phyloP scores from a whole-genome alignment of 108 stramenopile species.

The Skeletonema tropicum region DNA sequence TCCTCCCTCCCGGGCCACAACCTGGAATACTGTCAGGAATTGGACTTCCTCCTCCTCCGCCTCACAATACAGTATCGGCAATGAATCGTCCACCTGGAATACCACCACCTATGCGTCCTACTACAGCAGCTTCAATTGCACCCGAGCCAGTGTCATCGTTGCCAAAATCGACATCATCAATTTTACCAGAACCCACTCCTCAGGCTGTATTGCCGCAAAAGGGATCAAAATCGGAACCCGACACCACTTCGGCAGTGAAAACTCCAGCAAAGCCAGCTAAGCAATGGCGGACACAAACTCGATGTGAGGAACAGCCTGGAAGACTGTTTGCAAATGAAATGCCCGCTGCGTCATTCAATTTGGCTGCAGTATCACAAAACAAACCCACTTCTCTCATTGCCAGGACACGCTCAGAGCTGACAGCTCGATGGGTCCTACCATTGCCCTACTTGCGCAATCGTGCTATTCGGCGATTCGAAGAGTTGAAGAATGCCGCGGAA shows the following conservation, averaged over 20 bases:
- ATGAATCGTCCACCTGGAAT: constrained; percentile 11
- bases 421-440: constrained; percentile 83
- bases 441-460: constrained; percentile 63
- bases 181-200: constrained; percentile 35
- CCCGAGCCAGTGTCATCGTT: constrained; percentile 11
- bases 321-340: constrained; percentile 69
- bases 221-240: constrained; percentile 19
- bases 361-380: constrained; percentile 13
- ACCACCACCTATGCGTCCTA: constrained; percentile 12
- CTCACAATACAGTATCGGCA: constrained; percentile 1
- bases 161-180: constrained; percentile 17
- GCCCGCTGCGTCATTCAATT: constrained; percentile 16
- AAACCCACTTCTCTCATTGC: constrained; percentile 48
- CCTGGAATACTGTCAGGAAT: constrained; percentile 19
- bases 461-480: constrained; percentile 37
- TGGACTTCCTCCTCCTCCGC: background rate
- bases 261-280: constrained; percentile 35
- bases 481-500: constrained; percentile 2
- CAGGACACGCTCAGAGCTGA: constrained; percentile 72
- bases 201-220: background rate
- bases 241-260: constrained; percentile 2
- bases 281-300: constrained; percentile 35
- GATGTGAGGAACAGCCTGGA: constrained; percentile 80
- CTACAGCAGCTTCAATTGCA: background rate
- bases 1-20: constrained; percentile 1